Conservation (phyloP, 306 rosid species). For the Cercis canadensis region DNA sequence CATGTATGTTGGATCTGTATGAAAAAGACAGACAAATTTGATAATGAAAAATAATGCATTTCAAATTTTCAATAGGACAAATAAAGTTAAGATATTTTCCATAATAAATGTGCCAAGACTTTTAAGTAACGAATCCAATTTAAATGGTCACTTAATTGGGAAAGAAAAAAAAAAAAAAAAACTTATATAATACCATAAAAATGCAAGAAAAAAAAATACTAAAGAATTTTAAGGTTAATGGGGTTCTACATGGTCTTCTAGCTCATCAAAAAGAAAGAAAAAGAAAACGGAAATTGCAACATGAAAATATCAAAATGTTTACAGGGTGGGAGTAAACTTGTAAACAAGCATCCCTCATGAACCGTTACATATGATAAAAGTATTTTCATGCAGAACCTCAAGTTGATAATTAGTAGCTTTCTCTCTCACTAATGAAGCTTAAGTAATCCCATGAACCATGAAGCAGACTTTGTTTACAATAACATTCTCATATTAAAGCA, state of each 20-base stretch:
- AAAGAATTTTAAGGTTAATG: background rate
- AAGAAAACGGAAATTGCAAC: background rate
- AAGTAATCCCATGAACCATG: too few relatives aligned
- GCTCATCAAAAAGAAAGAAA: too few relatives aligned
- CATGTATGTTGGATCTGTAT: slow-evolving; percentile 96
- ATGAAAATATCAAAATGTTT: background rate
- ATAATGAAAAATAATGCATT: background rate
- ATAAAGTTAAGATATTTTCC: background rate
- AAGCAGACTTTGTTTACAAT: too few relatives aligned
- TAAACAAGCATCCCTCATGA: background rate
- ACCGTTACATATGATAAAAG: too few relatives aligned
- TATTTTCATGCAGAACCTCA: too few relatives aligned
- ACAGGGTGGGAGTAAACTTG: background rate
- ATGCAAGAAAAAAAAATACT: too few relatives aligned
- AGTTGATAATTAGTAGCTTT: too few relatives aligned
- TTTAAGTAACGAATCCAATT: slow-evolving; percentile 14
- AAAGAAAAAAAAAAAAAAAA: too few relatives aligned
- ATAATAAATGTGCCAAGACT: background rate
- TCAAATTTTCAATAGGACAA: slow-evolving; percentile 9
- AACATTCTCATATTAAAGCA: too few relatives aligned
- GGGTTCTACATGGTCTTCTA: too few relatives aligned
- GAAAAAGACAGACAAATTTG: slow-evolving; percentile 27
- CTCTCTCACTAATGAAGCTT: too few relatives aligned
- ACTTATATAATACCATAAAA: too few relatives aligned
- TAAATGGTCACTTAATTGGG: background rate